phyloP scores from a whole-genome alignment of 352 stramenopile species.

The Thalassiosira livingstoniorum region DNA sequence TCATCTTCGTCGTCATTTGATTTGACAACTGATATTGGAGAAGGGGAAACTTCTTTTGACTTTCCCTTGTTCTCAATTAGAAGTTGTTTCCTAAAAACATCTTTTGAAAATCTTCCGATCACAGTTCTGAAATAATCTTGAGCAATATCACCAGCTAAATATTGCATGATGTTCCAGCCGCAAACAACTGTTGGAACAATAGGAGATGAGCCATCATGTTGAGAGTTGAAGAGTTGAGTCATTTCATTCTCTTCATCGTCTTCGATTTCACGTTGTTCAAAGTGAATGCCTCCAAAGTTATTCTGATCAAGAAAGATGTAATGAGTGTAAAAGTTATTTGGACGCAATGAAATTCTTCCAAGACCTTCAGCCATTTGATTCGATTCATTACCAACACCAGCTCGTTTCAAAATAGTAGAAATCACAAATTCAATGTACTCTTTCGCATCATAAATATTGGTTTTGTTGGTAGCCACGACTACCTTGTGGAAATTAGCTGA shows the following conservation, averaged over 20 bases:
- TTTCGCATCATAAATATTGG: conserved; percentile 88
- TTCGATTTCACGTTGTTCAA: conserved; percentile 79
- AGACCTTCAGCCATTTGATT: conserved; percentile 55
- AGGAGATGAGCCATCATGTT: conserved; percentile 30
- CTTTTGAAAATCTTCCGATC: conserved; percentile 81
- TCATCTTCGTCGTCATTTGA: conserved; percentile 55
- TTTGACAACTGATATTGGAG: conserved; percentile 54
- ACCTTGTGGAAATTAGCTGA: conserved; percentile 90
- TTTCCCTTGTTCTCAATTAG: conserved; percentile 62
- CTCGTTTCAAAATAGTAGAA: conserved; percentile 87
- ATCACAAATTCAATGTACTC: conserved; percentile 96
- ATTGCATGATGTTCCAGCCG: conserved; percentile 86
- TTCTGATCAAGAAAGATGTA: conserved; percentile 95
- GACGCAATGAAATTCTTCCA: conserved; percentile 73
- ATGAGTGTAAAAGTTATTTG: conserved; percentile 90
- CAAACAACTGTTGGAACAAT: conserved; percentile 80
- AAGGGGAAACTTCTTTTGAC: conserved; percentile 33
- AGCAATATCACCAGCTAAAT: conserved; percentile 78
- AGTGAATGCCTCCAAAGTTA: conserved; percentile 94
- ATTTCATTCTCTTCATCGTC: conserved; percentile 67
- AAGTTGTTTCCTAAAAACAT: conserved; percentile 78
- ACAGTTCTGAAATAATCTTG: conserved; percentile 85
- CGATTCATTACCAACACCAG: conserved; percentile 46
- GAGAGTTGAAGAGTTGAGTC: conserved; percentile 56
- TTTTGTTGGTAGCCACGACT: conserved; percentile 89